A percentile compares a stretch with the other conserved stretches of the same genome.
phyloP scores from a whole-genome alignment of 441 rosid species.

The Populus hybrid region DNA sequence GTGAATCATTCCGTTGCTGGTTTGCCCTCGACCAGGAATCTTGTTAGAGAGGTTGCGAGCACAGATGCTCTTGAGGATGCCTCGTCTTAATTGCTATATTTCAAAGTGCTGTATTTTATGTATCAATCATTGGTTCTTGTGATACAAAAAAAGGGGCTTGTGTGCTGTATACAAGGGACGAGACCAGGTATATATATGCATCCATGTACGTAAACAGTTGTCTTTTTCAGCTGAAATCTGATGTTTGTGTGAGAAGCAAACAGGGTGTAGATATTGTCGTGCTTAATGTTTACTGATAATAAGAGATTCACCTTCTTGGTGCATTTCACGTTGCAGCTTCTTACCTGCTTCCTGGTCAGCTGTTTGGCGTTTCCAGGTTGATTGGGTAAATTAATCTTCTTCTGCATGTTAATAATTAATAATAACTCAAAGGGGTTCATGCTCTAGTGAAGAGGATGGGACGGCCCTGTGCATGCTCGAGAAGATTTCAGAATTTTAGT shows the following conservation, averaged over 20 bases:
- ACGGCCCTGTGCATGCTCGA: not conserved
- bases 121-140: not conserved
- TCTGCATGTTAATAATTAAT: not conserved
- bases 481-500: too few species aligned
- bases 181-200: not conserved
- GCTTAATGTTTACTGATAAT: not conserved
- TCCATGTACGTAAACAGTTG: not conserved
- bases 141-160: not conserved
- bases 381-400: not conserved
- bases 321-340: not conserved
- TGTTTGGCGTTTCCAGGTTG: not conserved
- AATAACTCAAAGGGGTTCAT: not conserved
- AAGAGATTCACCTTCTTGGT: not conserved
- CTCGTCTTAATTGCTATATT: slow-evolving; percentile 19
- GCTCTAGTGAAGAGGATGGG: not conserved
- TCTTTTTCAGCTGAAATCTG: not conserved
- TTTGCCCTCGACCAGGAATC: slow-evolving; percentile 69
- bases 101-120: not conserved
- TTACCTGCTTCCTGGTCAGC: not conserved
- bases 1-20: slow-evolving; percentile 47
- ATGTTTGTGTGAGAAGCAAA: not conserved
- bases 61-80: slow-evolving; percentile 37
- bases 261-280: not conserved
- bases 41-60: slow-evolving; percentile 43
- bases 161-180: not conserved